Conservation (phyloP, 2,329 filamentous ascomycete genomes). For the Fusarium brachygibbosum region DNA sequence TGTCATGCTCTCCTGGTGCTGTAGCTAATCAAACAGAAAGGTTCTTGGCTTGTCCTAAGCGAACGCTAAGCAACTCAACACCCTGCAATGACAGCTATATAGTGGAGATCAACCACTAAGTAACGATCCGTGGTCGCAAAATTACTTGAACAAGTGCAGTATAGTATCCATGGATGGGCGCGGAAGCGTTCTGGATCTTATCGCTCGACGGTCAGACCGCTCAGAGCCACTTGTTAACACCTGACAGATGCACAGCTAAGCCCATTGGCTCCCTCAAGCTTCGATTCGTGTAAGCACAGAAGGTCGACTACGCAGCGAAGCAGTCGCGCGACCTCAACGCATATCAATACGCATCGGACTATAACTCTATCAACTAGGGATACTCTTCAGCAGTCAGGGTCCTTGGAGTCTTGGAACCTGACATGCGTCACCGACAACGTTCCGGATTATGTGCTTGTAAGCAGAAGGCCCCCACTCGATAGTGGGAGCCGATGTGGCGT, state of each 20-base stretch:
- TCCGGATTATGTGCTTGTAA: constrained; percentile 20
- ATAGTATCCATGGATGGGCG: not conserved
- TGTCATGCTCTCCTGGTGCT: constrained; percentile 19
- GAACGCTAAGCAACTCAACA: constrained; percentile 41
- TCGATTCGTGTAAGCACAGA: not conserved
- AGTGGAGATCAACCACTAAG: constrained; percentile 43
- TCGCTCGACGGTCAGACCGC: not conserved
- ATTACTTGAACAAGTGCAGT: constrained; percentile 6
- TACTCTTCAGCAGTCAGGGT: constrained; percentile 18
- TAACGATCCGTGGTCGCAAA: constrained; percentile 1
- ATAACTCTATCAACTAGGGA: constrained; percentile 3
- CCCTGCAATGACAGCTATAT: constrained; percentile 44
- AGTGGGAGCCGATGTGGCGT: constrained; percentile 46
- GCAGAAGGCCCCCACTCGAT: constrained; percentile 28
- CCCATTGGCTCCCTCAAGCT: not conserved
- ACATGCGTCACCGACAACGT: constrained; percentile 30
- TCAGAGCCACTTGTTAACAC: not conserved
- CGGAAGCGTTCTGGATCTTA: not conserved
- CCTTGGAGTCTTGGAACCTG: constrained; percentile 18
- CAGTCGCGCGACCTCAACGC: constrained; percentile 11
- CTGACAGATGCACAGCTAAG: not conserved
- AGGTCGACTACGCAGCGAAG: not conserved
- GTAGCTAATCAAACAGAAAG: constrained; percentile 29
- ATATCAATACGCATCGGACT: constrained; percentile 3
- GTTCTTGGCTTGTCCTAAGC: constrained; percentile 31